Base-by-base conservation (phyloP, 208 protist species). In the Trypanosoma scelopori region DNA sequence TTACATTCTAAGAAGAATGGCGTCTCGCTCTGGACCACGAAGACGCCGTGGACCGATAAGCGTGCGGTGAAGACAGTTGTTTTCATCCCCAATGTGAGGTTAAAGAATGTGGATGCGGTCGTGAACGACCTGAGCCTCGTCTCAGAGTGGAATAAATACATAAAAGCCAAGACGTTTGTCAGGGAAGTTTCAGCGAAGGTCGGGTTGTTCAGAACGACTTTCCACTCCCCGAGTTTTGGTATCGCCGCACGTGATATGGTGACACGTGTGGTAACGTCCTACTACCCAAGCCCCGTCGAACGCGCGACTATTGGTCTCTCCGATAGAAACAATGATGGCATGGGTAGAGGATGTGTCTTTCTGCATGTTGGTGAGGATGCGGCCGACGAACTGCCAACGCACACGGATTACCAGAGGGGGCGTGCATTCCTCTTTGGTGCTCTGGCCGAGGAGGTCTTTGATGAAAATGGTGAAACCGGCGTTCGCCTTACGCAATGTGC, bases 281-380 rank as follows among this genome's bases (percentile, higher is more conserved):
- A 74, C 55, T 85, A 79, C 66, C 69, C 73, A 30, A 69, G 43
- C 30, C 56, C 68, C 12, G 55, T 28, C 23, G 37, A 68, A 61
- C 63, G 60, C 45, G 28, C 9, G 11, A 32, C 48, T 39, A 49
- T 69, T 20, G 47, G 68, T 69, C 59, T 82, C 75, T 43, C 45
- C 5, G 39, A 25, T n/a, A n/a, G n/a, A n/a, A n/a, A n/a, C 5
- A 42, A 7, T 0, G 41, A 28, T 4, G 32, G n/a, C 3, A 55
- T 66, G 5, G 11, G 9, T 2, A 20, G 60, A 41, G 65, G 64
- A 0, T 56, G 48, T 49, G 62, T 86, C 48, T 71, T 77, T 45
- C 25, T 82, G 0, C 55, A 65, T 7, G 65, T 55, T 37, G 69
- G 45, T 20, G 76, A 80, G 73, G 76, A 86, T 53, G 76, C 72